Evolutionary conservation across 164 flowering plant species (phyloP).

Genomic region (Berberis thunbergii): DNA sequence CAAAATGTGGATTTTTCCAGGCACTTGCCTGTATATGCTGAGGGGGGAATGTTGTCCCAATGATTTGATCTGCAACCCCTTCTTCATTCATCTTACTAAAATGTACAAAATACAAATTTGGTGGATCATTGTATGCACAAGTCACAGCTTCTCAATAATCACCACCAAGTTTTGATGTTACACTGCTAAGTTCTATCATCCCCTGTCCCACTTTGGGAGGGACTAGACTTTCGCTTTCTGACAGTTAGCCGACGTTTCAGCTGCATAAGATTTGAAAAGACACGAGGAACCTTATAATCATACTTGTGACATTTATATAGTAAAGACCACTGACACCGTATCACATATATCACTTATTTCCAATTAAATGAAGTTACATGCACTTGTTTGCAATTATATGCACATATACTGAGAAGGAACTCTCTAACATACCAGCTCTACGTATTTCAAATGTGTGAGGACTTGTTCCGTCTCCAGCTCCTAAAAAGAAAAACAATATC

Average conservation of each 20-base stretch:
- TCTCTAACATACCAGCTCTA: slow-evolving; percentile 8
- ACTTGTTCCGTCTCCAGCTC: slow-evolving; percentile 10
- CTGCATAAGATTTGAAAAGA: slow-evolving; percentile 18
- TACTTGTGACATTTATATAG: too few species aligned
- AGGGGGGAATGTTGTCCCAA: too few species aligned
- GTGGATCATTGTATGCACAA: neutral
- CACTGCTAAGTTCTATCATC: neutral
- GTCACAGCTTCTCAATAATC: slow-evolving; percentile 4
- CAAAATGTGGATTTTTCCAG: too few species aligned
- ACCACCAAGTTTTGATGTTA: slow-evolving; percentile 2
- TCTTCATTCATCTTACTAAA: too few species aligned
- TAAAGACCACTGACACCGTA: too few species aligned
- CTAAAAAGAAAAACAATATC: neutral
- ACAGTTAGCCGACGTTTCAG: slow-evolving; percentile 32
- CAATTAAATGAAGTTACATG: too few species aligned
- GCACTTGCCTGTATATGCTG: too few species aligned
- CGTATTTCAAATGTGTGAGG: slow-evolving; percentile 6
- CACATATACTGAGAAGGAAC: neutral
- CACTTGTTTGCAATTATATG: too few species aligned
- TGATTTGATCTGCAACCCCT: too few species aligned
- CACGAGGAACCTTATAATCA: too few species aligned
- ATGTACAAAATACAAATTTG: slow-evolving; percentile 7
- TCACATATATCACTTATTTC: too few species aligned
- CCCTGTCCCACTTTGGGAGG: slow-evolving; percentile 2
- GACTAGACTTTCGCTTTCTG: slow-evolving; percentile 25